A percentile compares a stretch with the other conserved stretches of the same genome.
These are phyloP conservation scores for Scedosporium dehoogii DNA, from an alignment of 2,329 filamentous ascomycete genomes.

Conservation along the genomic window DNA sequence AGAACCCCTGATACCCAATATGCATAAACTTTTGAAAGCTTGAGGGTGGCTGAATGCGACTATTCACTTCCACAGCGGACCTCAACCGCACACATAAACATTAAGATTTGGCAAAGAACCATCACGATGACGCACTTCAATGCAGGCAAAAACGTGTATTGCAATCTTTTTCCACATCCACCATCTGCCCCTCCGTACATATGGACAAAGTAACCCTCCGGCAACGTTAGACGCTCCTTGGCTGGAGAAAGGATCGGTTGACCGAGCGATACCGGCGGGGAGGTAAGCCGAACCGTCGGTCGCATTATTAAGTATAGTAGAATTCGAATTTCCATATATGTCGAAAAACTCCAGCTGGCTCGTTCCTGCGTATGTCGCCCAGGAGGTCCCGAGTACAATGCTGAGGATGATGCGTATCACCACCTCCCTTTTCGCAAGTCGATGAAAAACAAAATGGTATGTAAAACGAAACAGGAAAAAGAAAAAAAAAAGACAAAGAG, in stretches of 20 bases:
- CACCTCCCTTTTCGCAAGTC: background rate
- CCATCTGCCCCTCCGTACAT: background rate
- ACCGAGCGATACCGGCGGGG: background rate
- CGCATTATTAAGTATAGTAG: slow-evolving; percentile 1
- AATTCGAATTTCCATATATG: background rate
- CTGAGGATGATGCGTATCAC: background rate
- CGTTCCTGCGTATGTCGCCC: background rate
- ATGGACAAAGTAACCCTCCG: background rate
- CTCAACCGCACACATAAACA: too few species aligned
- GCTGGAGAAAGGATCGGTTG: background rate
- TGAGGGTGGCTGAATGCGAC: background rate
- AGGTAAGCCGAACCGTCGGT: background rate
- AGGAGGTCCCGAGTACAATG: background rate
- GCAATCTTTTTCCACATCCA: background rate
- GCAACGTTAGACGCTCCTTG: background rate
- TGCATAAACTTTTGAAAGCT: too few species aligned
- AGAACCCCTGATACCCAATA: too few species aligned
- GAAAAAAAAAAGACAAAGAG: background rate
- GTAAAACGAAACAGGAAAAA: slow-evolving; percentile 2
- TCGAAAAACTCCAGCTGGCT: slow-evolving; percentile 2
- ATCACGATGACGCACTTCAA: background rate
- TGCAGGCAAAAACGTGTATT: background rate
- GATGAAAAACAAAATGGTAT: slow-evolving; percentile 7
- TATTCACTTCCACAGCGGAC: too few species aligned
- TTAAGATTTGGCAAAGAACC: too few species aligned